Conservation (phyloP, 2,329 filamentous ascomycete genomes). For the Penicillium sp. region DNA sequence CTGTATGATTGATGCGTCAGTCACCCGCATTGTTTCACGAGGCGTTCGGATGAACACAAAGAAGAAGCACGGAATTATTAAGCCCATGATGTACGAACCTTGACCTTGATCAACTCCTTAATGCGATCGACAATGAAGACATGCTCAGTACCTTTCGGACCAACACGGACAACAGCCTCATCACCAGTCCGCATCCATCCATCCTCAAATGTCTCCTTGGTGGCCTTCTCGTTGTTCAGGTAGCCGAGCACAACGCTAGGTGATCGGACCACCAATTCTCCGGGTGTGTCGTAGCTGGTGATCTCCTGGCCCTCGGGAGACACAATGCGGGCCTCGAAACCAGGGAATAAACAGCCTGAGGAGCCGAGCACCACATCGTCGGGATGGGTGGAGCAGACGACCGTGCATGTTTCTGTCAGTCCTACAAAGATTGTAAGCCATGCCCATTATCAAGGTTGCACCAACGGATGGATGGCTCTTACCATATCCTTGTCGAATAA, state of each 20-base stretch:
- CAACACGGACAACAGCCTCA: slow-evolving; percentile 69
- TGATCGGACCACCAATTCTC: slow-evolving; percentile 77
- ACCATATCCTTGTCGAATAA: slow-evolving; percentile 72
- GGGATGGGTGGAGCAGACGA: slow-evolving; percentile 59
- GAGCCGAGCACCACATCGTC: slow-evolving; percentile 70
- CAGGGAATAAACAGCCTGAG: slow-evolving; percentile 69
- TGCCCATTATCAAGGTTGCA: background rate
- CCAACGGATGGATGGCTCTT: slow-evolving; percentile 15
- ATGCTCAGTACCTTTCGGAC: slow-evolving; percentile 71
- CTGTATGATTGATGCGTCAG: slow-evolving; percentile 41
- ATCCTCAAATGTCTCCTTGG: slow-evolving; percentile 75
- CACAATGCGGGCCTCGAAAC: slow-evolving; percentile 65
- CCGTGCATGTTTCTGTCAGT: slow-evolving; percentile 75
- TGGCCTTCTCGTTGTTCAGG: slow-evolving; percentile 81
- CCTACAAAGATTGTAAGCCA: slow-evolving; percentile 43
- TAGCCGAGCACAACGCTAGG: slow-evolving; percentile 81
- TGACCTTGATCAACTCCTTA: slow-evolving; percentile 77
- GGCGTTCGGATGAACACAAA: background rate
- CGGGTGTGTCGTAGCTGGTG: slow-evolving; percentile 69
- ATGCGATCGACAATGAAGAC: slow-evolving; percentile 82
- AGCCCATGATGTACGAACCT: slow-evolving; percentile 50
- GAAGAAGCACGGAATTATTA: background rate
- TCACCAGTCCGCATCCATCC: slow-evolving; percentile 86
- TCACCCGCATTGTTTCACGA: background rate
- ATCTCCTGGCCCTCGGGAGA: slow-evolving; percentile 70